Evolutionary conservation across 345 rosid genomes (phyloP).

Genomic region (Zanthoxylum bungeanum): DNA sequence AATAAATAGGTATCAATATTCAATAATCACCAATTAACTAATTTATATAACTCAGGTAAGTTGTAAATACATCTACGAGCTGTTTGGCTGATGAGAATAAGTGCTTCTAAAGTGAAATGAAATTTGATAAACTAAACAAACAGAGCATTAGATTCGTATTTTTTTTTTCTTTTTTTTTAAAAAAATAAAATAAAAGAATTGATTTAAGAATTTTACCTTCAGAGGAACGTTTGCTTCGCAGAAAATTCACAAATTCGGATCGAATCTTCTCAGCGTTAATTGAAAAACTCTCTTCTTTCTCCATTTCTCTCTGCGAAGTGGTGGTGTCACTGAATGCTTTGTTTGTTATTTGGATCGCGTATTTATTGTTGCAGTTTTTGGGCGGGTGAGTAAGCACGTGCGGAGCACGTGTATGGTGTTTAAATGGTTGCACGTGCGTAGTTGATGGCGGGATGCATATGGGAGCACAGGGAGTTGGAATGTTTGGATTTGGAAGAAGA

Average conservation of each 20-base stretch:
- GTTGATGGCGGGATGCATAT: neutral
- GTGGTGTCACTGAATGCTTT: neutral
- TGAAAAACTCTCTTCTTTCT: neutral
- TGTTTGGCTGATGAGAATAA: neutral
- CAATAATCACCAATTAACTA: too few species aligned
- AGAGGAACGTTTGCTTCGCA: slow-evolving; percentile 45
- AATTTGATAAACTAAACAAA: slow-evolving; percentile 2
- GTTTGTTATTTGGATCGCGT: neutral
- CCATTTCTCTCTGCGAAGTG: neutral
- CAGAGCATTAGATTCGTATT: neutral
- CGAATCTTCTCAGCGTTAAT: slow-evolving; percentile 37
- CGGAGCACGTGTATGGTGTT: neutral
- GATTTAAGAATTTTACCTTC: slow-evolving; percentile 34
- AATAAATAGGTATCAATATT: neutral
- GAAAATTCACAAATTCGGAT: slow-evolving; percentile 47
- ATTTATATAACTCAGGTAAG: too few species aligned
- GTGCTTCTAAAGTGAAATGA: neutral
- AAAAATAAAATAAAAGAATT: too few species aligned
- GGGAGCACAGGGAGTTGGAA: too few species aligned
- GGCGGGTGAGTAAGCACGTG: slow-evolving; percentile 12
- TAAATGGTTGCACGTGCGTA: slow-evolving; percentile 14
- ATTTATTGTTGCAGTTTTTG: slow-evolving; percentile 1
- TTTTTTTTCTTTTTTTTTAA: too few species aligned
- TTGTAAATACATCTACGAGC: neutral
- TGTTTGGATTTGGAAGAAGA: neutral